Evolutionary conservation across 305 asterid species (phyloP).

Genomic region (Plantago rigida): DNA sequence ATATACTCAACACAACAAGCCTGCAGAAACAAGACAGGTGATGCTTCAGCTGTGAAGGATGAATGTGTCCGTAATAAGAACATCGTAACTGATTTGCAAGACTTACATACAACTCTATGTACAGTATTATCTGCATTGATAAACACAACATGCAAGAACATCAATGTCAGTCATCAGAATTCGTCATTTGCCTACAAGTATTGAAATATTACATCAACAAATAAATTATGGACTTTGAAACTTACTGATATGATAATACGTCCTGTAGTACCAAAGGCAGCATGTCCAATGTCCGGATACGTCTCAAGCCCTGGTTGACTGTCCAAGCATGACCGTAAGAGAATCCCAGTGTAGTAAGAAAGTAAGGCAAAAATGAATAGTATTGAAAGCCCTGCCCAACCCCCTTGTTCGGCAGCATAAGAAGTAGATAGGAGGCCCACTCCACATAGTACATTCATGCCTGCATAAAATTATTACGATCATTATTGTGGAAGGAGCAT

Average conservation of each 20-base stretch:
- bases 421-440: constrained; percentile 89
- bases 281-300: constrained; percentile 90
- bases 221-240: constrained; percentile 7
- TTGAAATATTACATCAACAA: background rate
- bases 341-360: constrained; percentile 74
- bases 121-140: constrained; percentile 63
- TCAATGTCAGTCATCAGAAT: constrained; percentile 26
- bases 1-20: constrained; percentile 83
- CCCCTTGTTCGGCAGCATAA: constrained; percentile 74
- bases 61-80: background rate
- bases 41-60: background rate
- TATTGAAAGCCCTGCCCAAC: constrained; percentile 67
- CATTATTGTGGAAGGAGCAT: too few relatives aligned
- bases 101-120: constrained; percentile 86
- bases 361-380: constrained; percentile 54
- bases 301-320: constrained; percentile 87
- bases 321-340: constrained; percentile 66
- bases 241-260: constrained; percentile 69
- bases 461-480: constrained; percentile 30
- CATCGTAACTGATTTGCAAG: constrained; percentile 12
- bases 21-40: constrained; percentile 32
- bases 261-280: constrained; percentile 73
- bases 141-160: constrained; percentile 22
- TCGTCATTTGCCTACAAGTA: background rate
- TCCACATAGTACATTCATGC: constrained; percentile 79